These are phyloP conservation scores for Ustilago shanxiensis DNA, from an alignment of 1,284 basidiomycete genomes.

Conservation along the genomic window DNA sequence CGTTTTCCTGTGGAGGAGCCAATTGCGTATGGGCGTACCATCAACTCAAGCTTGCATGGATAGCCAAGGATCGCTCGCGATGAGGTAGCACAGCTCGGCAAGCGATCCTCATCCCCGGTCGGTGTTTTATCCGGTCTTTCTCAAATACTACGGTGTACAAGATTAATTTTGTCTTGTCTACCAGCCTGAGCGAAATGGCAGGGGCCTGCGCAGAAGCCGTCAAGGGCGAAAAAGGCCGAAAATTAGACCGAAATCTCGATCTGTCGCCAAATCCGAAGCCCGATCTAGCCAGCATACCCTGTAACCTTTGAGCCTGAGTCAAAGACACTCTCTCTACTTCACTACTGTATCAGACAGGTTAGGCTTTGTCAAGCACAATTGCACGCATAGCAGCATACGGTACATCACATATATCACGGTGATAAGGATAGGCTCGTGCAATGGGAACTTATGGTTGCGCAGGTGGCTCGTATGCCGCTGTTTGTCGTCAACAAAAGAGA, in stretches of 20 bases:
- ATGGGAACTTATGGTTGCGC: neutral
- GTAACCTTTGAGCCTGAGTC: slow-evolving; percentile 12
- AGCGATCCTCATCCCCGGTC: neutral
- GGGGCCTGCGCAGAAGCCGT: neutral
- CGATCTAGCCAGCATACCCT: neutral
- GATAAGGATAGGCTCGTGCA: neutral
- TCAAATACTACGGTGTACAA: neutral
- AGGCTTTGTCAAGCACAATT: slow-evolving; percentile 2
- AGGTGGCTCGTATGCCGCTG: slow-evolving; percentile 36
- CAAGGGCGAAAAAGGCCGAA: slow-evolving; percentile 17
- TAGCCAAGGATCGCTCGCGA: neutral
- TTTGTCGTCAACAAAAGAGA: neutral
- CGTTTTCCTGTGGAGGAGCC: neutral
- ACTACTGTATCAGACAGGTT: neutral
- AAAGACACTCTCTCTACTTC: neutral
- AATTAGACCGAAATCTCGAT: slow-evolving; percentile 18
- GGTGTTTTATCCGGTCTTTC: slow-evolving; percentile 7
- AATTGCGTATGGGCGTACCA: neutral
- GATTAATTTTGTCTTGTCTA: neutral
- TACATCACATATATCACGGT: too few relatives aligned
- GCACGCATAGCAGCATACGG: too few relatives aligned
- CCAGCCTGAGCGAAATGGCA: neutral
- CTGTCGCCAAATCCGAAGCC: neutral
- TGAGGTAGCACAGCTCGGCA: neutral
- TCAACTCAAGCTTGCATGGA: neutral